These are phyloP conservation scores for Daldinia bambusicola DNA, from an alignment of 495 filamentous ascomycete species.

Conservation along the genomic window DNA sequence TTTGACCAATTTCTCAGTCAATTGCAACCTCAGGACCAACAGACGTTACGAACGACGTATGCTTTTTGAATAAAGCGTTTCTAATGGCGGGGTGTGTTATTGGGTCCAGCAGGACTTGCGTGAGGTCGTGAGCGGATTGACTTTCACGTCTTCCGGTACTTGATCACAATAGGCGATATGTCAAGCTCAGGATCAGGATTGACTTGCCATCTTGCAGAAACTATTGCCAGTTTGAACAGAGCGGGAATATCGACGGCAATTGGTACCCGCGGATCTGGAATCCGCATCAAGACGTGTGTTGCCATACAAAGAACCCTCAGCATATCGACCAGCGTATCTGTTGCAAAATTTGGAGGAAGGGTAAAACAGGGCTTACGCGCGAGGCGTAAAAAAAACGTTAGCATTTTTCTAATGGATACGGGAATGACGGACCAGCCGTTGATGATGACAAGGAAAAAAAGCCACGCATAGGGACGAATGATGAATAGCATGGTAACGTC, in stretches of 20 bases:
- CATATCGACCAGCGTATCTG: conserved; percentile 15
- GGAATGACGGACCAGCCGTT: conserved; percentile 11
- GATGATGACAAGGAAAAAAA: conserved; percentile 5
- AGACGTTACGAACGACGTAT: conserved; percentile 56
- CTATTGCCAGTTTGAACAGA: conserved; percentile 9
- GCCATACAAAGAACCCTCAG: conserved; percentile 13
- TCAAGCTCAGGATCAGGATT: conserved; percentile 9
- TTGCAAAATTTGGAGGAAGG: conserved; percentile 19
- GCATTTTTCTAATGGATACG: conserved; percentile 33
- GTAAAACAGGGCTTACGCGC: conserved; percentile 1
- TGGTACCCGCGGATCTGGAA: conserved; percentile 14
- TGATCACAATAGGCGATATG: conserved; percentile 8
- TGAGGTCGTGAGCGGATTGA: conserved; percentile 6
- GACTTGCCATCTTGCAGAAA: conserved; percentile 19
- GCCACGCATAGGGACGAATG: conserved; percentile 10
- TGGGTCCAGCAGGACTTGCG: conserved; percentile 4
- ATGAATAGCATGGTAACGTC: conserved; percentile 24
- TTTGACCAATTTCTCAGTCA: conserved; percentile 82
- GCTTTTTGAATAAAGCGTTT: conserved; percentile 29
- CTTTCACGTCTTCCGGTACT: conserved; percentile 4
- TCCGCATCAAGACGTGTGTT: conserved; percentile 26
- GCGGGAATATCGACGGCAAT: conserved; percentile 15
- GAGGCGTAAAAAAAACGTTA: conserved; percentile 13
- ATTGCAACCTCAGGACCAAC: conserved; percentile 70
- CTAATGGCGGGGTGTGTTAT: conserved; percentile 2